Conservation (phyloP, 257 asterid species). For the Parsonsia alboflavescens region DNA sequence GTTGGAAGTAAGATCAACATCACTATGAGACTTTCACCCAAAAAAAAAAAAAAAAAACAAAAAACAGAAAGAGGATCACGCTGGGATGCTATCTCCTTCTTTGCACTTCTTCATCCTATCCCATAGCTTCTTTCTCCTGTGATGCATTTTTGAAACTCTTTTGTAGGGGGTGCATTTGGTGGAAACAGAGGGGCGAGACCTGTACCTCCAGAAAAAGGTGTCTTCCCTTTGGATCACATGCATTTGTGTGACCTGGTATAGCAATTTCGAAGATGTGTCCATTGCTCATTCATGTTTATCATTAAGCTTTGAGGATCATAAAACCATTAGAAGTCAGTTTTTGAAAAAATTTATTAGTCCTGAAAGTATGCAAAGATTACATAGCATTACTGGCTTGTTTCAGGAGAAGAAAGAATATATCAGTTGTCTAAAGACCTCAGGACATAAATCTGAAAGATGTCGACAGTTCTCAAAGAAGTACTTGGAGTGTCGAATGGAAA, state of each 20-base stretch:
- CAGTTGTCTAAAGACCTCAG: constrained; percentile 57
- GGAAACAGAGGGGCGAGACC: constrained; percentile 96
- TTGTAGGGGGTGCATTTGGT: constrained; percentile 89
- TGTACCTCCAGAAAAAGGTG: constrained; percentile 94
- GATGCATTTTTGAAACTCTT: background rate
- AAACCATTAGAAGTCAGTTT: background rate
- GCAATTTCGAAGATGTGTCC: background rate
- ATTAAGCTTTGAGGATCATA: background rate
- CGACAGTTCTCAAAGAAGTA: constrained; percentile 73
- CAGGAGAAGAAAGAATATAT: constrained; percentile 93
- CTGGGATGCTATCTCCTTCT: background rate
- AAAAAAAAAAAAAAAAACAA: background rate
- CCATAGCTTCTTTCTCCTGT: background rate
- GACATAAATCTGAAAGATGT: constrained; percentile 80
- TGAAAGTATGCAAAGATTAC: constrained; percentile 3
- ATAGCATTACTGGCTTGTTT: constrained; percentile 23
- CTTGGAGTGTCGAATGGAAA: constrained; percentile 90
- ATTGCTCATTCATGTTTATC: background rate
- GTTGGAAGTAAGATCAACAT: background rate
- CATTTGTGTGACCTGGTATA: constrained; percentile 81
- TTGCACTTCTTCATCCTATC: background rate
- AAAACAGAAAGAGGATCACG: background rate
- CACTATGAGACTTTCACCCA: background rate
- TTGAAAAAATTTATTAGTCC: background rate
- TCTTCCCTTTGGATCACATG: constrained; percentile 91